Conservation (phyloP, 129 eudicot species). For the Centaurea solstitialis region DNA sequence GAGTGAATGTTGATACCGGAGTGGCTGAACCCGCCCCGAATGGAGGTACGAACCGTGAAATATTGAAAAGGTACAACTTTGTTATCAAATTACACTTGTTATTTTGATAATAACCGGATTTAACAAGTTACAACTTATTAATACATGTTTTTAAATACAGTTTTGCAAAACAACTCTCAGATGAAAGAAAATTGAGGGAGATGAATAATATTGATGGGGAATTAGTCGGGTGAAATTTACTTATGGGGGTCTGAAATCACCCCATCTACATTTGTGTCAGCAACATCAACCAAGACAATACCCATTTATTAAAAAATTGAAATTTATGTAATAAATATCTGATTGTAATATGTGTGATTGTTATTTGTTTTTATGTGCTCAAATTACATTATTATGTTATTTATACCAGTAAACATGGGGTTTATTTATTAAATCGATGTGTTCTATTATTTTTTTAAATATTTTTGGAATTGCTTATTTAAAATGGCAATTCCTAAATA, state of each 20-base stretch:
- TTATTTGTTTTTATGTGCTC: background rate
- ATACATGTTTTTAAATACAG: constrained; percentile 14
- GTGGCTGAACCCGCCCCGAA: constrained; percentile 16
- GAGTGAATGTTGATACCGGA: constrained; percentile 41
- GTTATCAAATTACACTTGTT: background rate
- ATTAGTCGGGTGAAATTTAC: background rate
- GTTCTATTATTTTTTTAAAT: background rate
- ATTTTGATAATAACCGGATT: background rate
- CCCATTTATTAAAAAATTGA: too few relatives aligned
- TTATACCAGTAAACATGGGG: background rate
- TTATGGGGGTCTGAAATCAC: too few relatives aligned
- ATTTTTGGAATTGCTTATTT: too few relatives aligned
- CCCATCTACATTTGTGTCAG: too few relatives aligned
- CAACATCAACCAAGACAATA: too few relatives aligned
- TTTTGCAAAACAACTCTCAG: constrained; percentile 46
- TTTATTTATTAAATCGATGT: background rate
- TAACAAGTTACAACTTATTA: background rate
- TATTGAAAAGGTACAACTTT: constrained; percentile 33
- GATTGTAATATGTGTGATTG: background rate
- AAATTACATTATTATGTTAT: background rate
- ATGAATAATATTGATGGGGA: background rate
- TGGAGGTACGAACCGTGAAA: constrained; percentile 47
- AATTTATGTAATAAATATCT: background rate
- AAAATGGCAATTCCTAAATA: too few relatives aligned
- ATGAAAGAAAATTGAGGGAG: constrained; percentile 44